These are phyloP conservation scores for Hysterangium stoloniferum DNA, from an alignment of 768 basidiomycete species.

Conservation along the genomic window DNA sequence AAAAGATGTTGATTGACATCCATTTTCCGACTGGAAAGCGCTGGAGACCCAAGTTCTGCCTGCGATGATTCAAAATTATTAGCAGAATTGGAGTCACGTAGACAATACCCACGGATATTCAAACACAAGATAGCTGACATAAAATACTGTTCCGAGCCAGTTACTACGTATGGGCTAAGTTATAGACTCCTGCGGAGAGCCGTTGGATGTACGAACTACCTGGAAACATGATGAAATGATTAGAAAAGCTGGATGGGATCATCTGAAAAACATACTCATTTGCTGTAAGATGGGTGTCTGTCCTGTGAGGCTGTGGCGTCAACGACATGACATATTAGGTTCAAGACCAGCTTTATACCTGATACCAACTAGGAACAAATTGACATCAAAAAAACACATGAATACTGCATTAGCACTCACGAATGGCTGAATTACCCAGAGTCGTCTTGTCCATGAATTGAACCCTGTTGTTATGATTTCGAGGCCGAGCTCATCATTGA, in stretches of 20 bases:
- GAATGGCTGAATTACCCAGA: slow-evolving; percentile 56
- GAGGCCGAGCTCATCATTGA: not conserved
- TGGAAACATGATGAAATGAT: not conserved
- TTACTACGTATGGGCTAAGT: not conserved
- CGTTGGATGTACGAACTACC: slow-evolving; percentile 8
- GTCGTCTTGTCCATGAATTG: slow-evolving; percentile 78
- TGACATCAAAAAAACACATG: not conserved
- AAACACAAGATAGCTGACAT: slow-evolving; percentile 54
- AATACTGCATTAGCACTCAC: not conserved
- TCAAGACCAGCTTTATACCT: slow-evolving; percentile 29
- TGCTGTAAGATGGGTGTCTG: slow-evolving; percentile 53
- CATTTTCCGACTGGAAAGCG: slow-evolving; percentile 71
- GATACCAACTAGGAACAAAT: slow-evolving; percentile 41
- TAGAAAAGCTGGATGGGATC: not conserved
- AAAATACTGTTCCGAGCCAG: slow-evolving; percentile 47
- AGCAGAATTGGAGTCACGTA: not conserved
- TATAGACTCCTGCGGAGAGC: not conserved
- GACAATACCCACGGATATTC: slow-evolving; percentile 45
- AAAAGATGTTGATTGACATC: slow-evolving; percentile 63
- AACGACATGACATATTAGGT: not conserved
- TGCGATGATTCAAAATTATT: not conserved
- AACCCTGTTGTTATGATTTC: slow-evolving; percentile 34
- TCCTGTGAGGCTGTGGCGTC: slow-evolving; percentile 27
- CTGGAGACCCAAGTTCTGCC: slow-evolving; percentile 61
- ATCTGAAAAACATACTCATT: slow-evolving; percentile 38